Base-by-base conservation (phyloP, 148 eudicot genomes). In the Rhododendron simsii region DNA sequence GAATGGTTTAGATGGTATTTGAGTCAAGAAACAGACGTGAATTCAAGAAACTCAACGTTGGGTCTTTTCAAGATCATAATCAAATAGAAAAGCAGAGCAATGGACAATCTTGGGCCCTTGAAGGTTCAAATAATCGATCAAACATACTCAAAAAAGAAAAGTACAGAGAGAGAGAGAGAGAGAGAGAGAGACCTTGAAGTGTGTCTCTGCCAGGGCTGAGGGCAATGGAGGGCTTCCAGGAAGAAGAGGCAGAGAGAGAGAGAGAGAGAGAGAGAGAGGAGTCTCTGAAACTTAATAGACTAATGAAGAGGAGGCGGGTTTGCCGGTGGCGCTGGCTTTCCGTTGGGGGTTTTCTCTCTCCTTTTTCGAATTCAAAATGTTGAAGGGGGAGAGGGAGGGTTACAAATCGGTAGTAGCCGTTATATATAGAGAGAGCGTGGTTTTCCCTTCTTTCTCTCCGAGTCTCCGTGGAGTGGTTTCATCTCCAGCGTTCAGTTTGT, bases 291-390 rank as follows among this genome's bases (percentile, higher is more conserved):
- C 78, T 67, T 45, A 83, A 65, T 61, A 39, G 53, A 44, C 5
- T 11, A 13, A 21, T 23, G 30, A 48, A 4, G 81, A 33, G 48
- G 84, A 45, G 50, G 28, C 26, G 78, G 15, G 59, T 67, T 23
- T 45, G 59, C 79, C 79, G 79, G 39, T 13, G 61, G 45, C 35
- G 85, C 18, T 26, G 83, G 50, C 8, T 26, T 83, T 30, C 78
- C 61, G 78, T 67, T 83, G 26, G 78, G 85, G 18, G 47, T 83
- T 28, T 18, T 65, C 33, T 63, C 10, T 20, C 45, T 7, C 45
- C 21, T 14, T 26, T 69, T 83, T 69, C 59, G 51, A 83, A 83
- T 83, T 83, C 77, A 67, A 83, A 83, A 28, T 26, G 20, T 83
- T 57, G 45, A 51, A 61, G 26, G 28, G 55, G 37, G 45, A 33